Percentiles rank a stretch among this genome's conserved stretches.
Conservation (phyloP, 768 basidiomycete genomes). For the Erythrobasidium yunnanense region DNA sequence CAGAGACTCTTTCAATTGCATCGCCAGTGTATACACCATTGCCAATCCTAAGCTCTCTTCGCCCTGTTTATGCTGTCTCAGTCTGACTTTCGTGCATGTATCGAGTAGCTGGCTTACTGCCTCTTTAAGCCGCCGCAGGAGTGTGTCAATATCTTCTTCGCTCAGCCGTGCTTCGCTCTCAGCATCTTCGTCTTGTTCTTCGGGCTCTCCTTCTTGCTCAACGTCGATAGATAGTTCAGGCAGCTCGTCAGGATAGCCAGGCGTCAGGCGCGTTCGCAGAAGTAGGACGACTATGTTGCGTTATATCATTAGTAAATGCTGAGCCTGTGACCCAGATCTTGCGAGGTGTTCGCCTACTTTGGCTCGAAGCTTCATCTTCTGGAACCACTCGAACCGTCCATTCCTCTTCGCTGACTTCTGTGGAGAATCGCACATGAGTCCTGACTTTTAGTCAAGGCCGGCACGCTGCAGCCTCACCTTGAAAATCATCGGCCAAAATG, state of each 20-base stretch:
- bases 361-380: too few species aligned
- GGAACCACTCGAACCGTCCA: constrained; percentile 74
- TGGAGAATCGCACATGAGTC: not conserved
- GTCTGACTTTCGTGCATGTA: not conserved
- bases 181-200: constrained; percentile 52
- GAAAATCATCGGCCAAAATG: constrained; percentile 7
- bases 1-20: constrained; percentile 59
- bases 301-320: not conserved
- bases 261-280: constrained; percentile 64
- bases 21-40: constrained; percentile 92
- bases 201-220: constrained; percentile 53
- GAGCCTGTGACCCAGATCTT: not conserved
- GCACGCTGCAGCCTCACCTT: not conserved
- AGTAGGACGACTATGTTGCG: constrained; percentile 55
- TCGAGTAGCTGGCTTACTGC: not conserved
- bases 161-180: constrained; percentile 47
- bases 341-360: constrained; percentile 52
- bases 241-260: constrained; percentile 70
- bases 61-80: constrained; percentile 47
- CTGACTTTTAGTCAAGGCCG: not conserved
- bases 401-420: constrained; percentile 75
- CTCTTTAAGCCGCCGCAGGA: constrained; percentile 28
- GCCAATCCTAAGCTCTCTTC: constrained; percentile 76
- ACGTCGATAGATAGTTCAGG: constrained; percentile 61
- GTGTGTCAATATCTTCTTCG: constrained; percentile 53